Conservation (phyloP, 2,329 filamentous ascomycete genomes). For the Onygenales sp. region DNA sequence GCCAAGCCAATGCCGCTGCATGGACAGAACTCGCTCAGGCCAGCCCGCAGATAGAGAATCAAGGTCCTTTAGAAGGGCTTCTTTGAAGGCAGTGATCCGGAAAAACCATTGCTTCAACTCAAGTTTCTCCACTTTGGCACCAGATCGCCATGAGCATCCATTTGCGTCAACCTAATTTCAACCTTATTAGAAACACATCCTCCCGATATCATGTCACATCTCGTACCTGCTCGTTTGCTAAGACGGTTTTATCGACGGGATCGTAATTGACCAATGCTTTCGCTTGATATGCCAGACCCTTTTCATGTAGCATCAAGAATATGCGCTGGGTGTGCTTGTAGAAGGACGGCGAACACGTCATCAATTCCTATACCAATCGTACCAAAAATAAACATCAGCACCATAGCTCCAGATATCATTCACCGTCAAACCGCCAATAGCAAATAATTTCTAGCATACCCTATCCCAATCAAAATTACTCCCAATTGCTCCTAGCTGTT, state of each 20-base stretch:
- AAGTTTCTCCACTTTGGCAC: slow-evolving; percentile 71
- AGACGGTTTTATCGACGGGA: slow-evolving; percentile 76
- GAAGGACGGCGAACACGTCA: slow-evolving; percentile 74
- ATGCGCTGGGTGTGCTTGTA: slow-evolving; percentile 85
- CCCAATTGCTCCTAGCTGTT: slow-evolving; percentile 69
- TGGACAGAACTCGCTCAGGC: slow-evolving; percentile 72
- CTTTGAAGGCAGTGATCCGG: slow-evolving; percentile 68
- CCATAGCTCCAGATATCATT: slow-evolving; percentile 14
- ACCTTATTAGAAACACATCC: slow-evolving; percentile 5
- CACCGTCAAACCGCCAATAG: background rate
- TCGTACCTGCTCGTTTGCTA: slow-evolving; percentile 71
- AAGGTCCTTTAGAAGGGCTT: slow-evolving; percentile 62
- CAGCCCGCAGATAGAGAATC: slow-evolving; percentile 58
- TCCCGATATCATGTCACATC: background rate
- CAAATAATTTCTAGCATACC: slow-evolving; percentile 41
- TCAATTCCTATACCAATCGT: slow-evolving; percentile 55
- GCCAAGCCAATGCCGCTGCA: slow-evolving; percentile 85
- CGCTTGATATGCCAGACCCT: slow-evolving; percentile 70
- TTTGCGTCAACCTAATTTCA: slow-evolving; percentile 58
- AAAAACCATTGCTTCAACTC: slow-evolving; percentile 85
- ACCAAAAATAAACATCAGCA: slow-evolving; percentile 14
- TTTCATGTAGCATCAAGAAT: slow-evolving; percentile 66
- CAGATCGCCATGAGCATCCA: slow-evolving; percentile 78
- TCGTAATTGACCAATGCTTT: slow-evolving; percentile 86
- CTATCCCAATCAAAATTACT: slow-evolving; percentile 73